Conservation (phyloP, 1,139 yeast species). For the Geotrichum restrictum region DNA sequence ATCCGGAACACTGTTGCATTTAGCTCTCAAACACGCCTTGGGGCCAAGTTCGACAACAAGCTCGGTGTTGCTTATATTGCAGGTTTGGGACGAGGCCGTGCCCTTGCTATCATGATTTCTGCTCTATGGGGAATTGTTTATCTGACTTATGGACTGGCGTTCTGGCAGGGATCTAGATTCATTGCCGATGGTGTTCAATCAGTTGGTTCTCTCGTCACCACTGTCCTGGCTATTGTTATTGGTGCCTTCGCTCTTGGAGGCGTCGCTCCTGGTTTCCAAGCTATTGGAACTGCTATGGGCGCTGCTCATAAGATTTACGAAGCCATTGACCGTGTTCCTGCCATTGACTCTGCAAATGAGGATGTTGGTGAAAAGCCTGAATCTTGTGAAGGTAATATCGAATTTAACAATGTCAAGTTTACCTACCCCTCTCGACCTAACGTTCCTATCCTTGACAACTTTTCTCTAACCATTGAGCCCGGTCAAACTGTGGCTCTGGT, state of each 20-base stretch:
- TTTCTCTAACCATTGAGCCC: slow-evolving; percentile 56
- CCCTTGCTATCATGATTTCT: slow-evolving; percentile 37
- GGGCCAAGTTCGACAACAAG: slow-evolving; percentile 34
- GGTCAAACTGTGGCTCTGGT: slow-evolving; percentile 85
- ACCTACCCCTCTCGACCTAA: slow-evolving; percentile 87
- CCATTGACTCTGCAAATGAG: slow-evolving; percentile 36
- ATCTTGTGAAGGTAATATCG: slow-evolving; percentile 50
- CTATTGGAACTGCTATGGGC: slow-evolving; percentile 41
- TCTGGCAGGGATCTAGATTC: slow-evolving; percentile 45
- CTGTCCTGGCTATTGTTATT: slow-evolving; percentile 42
- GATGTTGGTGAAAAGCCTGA: slow-evolving; percentile 37
- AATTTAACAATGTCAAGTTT: slow-evolving; percentile 62
- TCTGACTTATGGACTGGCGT: slow-evolving; percentile 42
- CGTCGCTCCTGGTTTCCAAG: slow-evolving; percentile 43
- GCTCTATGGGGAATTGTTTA: slow-evolving; percentile 39
- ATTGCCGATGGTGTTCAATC: slow-evolving; percentile 37
- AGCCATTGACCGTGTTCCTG: slow-evolving; percentile 43
- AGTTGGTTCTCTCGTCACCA: slow-evolving; percentile 38
- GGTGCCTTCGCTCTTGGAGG: slow-evolving; percentile 45
- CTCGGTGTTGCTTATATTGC: slow-evolving; percentile 23
- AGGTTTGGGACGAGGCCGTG: slow-evolving; percentile 34
- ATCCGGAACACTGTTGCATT: slow-evolving; percentile 45
- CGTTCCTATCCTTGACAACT: slow-evolving; percentile 61
- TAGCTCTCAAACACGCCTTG: slow-evolving; percentile 42
- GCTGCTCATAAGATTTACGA: slow-evolving; percentile 43